Base-by-base conservation (phyloP, 1,284 basidiomycete species). In the Cryptococcus floricola region DNA sequence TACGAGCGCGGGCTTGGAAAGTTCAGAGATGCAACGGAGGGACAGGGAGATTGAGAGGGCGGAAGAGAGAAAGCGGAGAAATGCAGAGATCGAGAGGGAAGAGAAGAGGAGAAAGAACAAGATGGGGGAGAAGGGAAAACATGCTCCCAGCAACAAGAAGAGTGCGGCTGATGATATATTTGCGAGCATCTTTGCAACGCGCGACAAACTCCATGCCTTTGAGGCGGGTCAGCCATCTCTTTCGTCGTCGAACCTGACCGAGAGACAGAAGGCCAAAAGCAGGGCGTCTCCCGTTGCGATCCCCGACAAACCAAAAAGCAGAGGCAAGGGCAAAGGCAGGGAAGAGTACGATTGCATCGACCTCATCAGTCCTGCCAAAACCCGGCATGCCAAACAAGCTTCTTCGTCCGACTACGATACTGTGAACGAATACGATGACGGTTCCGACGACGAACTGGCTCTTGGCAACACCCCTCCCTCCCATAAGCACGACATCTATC, bases 401-500 rank as follows among this genome's bases (percentile, higher is more conserved):
- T 3, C 31, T 34, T 28, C 39, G n/a, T 25, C 19, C n/a, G 48
- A 49, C 1, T 28, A 49, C 18, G 19, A 23, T 7, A 39, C 10
- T 19, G 16, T 37, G 34, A 14, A 19, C 34, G 31, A 38, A 38
- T 6, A 52, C 16, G 44, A 47, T 14, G 27, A 31, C 9, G 34
- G 39, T 1, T 37, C 39, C 8, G 46, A 48, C 27, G 56, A 57
- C 42, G 51, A 53, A 34, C 14, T 57, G 34, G 19, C 27, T 6
- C 31, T 57, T 14, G 56, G 56, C 4, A 44, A 28, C 5, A 57
- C 56, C 19, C 56, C 56, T 27, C 51, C 50, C 39, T 23, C 16
- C 7, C 39, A 57, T 31, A 47, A 25, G 39, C 45, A 49, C 39
- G 12, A 25, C 6, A 43, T 34, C 10, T 53, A 57, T 23, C 27